Conservation (phyloP, 225 moss, liverwort and hornwort species). For the Sphagnum contortum region DNA sequence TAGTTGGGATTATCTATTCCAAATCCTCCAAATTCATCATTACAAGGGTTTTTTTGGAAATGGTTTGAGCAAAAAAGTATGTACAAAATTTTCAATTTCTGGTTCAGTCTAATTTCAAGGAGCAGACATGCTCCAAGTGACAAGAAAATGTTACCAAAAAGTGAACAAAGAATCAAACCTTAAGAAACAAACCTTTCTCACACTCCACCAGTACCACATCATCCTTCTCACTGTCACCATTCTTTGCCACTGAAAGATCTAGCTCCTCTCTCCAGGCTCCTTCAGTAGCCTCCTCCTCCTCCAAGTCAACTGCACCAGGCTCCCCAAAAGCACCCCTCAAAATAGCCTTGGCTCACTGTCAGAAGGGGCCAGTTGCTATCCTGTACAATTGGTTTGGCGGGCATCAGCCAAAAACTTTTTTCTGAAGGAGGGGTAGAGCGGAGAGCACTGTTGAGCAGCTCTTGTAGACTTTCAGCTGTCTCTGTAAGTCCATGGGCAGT, state of each 20-base stretch:
- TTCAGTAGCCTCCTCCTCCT: conserved; percentile 52
- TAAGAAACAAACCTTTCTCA: not conserved
- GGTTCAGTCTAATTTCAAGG: no score
- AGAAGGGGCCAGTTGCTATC: conserved; percentile 95
- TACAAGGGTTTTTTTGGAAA: not conserved
- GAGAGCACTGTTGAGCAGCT: conserved; percentile 50
- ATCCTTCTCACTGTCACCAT: conserved; percentile 47
- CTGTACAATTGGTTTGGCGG: conserved; percentile 71
- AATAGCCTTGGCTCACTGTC: conserved; percentile 78
- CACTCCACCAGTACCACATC: not conserved
- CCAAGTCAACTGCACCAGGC: conserved; percentile 44
- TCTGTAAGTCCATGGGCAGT: conserved; percentile 68
- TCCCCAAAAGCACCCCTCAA: conserved; percentile 82
- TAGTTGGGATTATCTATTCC: conserved; percentile 34
- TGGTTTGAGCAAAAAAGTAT: not conserved
- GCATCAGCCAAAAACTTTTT: conserved; percentile 50
- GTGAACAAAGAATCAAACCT: not conserved
- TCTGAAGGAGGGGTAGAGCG: conserved; percentile 52
- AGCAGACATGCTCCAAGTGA: no score
- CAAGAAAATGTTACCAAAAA: no score
- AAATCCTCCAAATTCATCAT: no score
- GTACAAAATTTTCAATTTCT: not conserved
- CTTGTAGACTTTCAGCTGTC: conserved; percentile 50
- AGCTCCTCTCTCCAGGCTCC: conserved; percentile 90
- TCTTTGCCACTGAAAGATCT: conserved; percentile 40